A percentile compares a stretch with the other conserved stretches of the same genome.
Evolutionary conservation across 805 yeast genomes (phyloP).

Genomic region (Lipomyces starkeyi): DNA sequence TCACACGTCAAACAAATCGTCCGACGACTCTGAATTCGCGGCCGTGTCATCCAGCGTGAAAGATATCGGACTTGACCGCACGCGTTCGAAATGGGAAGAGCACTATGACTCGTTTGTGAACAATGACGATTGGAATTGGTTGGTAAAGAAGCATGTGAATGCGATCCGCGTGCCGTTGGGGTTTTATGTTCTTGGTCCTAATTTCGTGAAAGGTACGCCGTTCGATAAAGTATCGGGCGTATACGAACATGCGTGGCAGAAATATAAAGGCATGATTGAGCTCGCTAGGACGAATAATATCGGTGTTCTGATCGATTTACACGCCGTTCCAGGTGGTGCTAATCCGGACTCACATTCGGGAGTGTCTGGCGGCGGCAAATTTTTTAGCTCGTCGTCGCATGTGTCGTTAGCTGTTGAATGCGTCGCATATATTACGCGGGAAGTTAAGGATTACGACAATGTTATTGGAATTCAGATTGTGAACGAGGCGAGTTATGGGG

Average conservation of each 20-base stretch:
- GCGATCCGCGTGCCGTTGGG: slow-evolving; percentile 88
- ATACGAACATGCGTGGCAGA: slow-evolving; percentile 75
- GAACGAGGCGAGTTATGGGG: slow-evolving; percentile 77
- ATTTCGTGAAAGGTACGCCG: slow-evolving; percentile 62
- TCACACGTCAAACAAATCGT: slow-evolving; percentile 13
- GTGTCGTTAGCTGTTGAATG: slow-evolving; percentile 55
- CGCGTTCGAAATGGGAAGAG: slow-evolving; percentile 57
- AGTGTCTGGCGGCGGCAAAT: slow-evolving; percentile 63
- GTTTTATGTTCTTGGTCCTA: slow-evolving; percentile 79
- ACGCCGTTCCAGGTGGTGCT: slow-evolving; percentile 93
- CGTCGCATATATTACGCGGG: slow-evolving; percentile 66
- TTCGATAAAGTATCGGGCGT: slow-evolving; percentile 60
- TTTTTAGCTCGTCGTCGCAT: slow-evolving; percentile 58
- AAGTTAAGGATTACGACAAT: slow-evolving; percentile 64
- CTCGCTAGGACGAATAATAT: slow-evolving; percentile 68
- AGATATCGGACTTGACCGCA: slow-evolving; percentile 58
- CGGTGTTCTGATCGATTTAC: slow-evolving; percentile 81
- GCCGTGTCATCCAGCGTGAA: slow-evolving; percentile 62
- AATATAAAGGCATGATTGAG: slow-evolving; percentile 52
- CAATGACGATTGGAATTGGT: slow-evolving; percentile 82
- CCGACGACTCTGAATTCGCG: slow-evolving; percentile 69
- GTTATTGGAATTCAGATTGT: slow-evolving; percentile 83
- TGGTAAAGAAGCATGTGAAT: slow-evolving; percentile 69
- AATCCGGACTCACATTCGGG: slow-evolving; percentile 88
- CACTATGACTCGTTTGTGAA: slow-evolving; percentile 71